Evolutionary conservation across 192 early-diverging fungal genomes (phyloP).

Genomic region (Lobosporangium transversale): DNA sequence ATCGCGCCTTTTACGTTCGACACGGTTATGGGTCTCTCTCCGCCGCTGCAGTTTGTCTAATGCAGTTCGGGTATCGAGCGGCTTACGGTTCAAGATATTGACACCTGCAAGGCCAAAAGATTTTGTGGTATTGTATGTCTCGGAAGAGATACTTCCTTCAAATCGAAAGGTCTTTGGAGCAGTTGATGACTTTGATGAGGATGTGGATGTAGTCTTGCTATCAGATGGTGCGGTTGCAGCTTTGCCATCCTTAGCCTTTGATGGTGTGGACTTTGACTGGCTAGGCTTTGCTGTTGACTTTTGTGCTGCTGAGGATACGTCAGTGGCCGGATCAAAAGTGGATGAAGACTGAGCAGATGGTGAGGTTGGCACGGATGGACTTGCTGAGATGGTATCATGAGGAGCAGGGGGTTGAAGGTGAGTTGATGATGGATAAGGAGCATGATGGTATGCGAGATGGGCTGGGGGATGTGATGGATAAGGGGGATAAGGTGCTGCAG

Average conservation of each 20-base stretch:
- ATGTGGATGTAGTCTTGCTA: neutral
- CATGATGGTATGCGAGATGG: slow-evolving; percentile 2
- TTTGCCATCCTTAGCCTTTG: slow-evolving; percentile 5
- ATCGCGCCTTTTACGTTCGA: slow-evolving; percentile 78
- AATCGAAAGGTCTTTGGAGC: slow-evolving; percentile 42
- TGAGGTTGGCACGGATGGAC: neutral
- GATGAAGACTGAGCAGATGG: slow-evolving; percentile 2
- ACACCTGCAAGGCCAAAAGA: slow-evolving; percentile 50
- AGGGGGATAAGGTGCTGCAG: slow-evolving; percentile 22
- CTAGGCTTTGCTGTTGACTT: neutral
- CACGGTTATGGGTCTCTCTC: slow-evolving; percentile 81
- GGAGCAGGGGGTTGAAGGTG: slow-evolving; percentile 10
- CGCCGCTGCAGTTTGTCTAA: slow-evolving; percentile 77
- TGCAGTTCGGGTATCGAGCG: slow-evolving; percentile 56
- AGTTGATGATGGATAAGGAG: neutral
- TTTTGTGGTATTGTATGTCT: slow-evolving; percentile 46
- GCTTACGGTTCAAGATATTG: slow-evolving; percentile 46
- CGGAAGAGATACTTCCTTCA: slow-evolving; percentile 46
- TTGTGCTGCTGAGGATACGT: neutral
- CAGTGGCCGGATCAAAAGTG: neutral
- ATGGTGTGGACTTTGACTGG: neutral
- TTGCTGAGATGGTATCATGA: neutral
- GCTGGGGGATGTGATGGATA: slow-evolving; percentile 3
- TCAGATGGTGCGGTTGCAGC: neutral
- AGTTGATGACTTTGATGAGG: neutral